Percentiles rank a stretch among this genome's conserved stretches.
These are phyloP conservation scores for Fusarium sp. DNA, from an alignment of 2,329 filamentous ascomycete genomes.

Conservation along the genomic window DNA sequence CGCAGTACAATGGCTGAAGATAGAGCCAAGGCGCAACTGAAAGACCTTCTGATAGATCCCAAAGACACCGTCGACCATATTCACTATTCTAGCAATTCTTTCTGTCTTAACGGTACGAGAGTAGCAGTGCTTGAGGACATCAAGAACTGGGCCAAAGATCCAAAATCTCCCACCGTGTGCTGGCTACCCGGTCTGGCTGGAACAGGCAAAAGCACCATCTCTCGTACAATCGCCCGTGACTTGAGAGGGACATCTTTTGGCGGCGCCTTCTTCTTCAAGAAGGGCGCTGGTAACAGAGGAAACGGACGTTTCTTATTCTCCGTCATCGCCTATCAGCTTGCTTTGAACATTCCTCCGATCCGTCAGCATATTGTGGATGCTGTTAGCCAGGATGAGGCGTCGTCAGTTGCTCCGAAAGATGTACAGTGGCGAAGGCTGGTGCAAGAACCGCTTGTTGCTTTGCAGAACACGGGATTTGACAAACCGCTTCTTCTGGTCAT, in stretches of 20 bases:
- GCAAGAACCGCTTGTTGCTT: neutral
- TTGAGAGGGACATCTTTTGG: neutral
- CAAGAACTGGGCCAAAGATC: neutral
- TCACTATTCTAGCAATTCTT: neutral
- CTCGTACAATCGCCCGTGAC: neutral
- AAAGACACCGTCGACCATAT: neutral
- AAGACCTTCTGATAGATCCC: neutral
- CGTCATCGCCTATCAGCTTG: conserved; percentile 54
- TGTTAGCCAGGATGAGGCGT: neutral
- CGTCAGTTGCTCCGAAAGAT: neutral
- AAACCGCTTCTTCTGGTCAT: conserved; percentile 37
- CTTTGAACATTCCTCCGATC: conserved; percentile 26
- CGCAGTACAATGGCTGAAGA: neutral
- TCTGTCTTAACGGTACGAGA: neutral
- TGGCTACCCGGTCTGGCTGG: conserved; percentile 11
- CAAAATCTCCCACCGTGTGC: neutral
- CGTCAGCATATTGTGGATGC: conserved; percentile 24
- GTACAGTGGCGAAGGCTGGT: conserved; percentile 15
- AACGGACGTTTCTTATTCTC: conserved; percentile 36
- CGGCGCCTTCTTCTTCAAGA: conserved; percentile 2
- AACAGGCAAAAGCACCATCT: conserved; percentile 4
- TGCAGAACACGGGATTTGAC: fast-evolving
- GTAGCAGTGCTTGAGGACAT: neutral
- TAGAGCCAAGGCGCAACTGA: neutral
- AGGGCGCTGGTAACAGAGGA: neutral